phyloP scores from a whole-genome alignment of 106 monocot species.

The Alisma plantagoaquatica region DNA sequence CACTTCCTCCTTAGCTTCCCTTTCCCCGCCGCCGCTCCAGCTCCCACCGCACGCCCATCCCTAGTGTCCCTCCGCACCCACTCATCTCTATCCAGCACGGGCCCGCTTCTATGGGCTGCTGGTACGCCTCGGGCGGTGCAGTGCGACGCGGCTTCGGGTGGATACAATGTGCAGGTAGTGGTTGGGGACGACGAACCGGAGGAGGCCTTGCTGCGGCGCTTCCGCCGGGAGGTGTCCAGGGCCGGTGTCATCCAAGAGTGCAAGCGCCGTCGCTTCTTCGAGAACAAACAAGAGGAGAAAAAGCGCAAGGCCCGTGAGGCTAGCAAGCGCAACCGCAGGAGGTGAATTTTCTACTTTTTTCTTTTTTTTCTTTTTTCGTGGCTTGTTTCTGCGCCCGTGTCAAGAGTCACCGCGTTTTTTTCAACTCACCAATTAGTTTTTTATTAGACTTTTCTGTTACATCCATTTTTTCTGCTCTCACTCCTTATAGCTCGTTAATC shows the following conservation, averaged over 20 bases:
- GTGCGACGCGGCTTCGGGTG: too few species aligned
- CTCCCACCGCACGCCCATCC: constrained; percentile 1
- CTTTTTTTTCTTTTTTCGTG: too few species aligned
- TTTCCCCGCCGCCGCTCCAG: constrained; percentile 9
- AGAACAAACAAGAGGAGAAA: constrained; percentile 64
- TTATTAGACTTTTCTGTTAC: too few species aligned
- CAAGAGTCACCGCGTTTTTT: too few species aligned
- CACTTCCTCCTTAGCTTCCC: constrained; percentile 14
- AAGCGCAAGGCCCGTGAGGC: constrained; percentile 59
- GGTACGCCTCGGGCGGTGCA: too few species aligned
- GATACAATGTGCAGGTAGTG: constrained; percentile 63
- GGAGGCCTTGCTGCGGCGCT: constrained; percentile 45
- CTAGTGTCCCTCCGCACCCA: neutral
- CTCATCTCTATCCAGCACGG: neutral
- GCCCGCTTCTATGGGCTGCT: neutral
- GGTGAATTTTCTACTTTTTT: too few species aligned
- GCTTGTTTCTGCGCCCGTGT: too few species aligned
- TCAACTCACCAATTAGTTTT: too few species aligned
- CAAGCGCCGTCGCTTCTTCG: constrained; percentile 49
- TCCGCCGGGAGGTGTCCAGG: constrained; percentile 56
- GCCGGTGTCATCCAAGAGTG: constrained; percentile 69
- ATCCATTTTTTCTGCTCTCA: too few species aligned
- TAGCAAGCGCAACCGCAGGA: constrained; percentile 36
- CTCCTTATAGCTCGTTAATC: too few species aligned
- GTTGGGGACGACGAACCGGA: constrained; percentile 57